phyloP scores from a whole-genome alignment of 169 alveolate species.

The Eimeria maxima region DNA sequence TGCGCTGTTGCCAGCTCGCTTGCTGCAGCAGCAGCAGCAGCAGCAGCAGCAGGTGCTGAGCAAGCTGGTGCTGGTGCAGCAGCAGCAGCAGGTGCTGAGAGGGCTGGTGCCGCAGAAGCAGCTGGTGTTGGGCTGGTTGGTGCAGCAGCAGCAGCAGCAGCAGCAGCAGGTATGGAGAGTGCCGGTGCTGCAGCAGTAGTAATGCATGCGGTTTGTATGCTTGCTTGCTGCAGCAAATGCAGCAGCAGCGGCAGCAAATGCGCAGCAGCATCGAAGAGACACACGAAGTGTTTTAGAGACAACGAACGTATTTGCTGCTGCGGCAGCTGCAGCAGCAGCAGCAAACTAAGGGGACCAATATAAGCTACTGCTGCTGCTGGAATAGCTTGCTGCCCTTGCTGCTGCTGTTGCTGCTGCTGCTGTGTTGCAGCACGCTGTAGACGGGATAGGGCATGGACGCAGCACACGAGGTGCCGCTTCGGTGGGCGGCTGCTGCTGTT shows the following conservation, averaged over 20 bases:
- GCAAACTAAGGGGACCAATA: slow-evolving; percentile 17
- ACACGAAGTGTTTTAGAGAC: background rate
- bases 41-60: no score
- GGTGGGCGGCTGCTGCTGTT: slow-evolving; percentile 34
- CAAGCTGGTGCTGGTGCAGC: no score
- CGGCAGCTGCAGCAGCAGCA: slow-evolving; percentile 69
- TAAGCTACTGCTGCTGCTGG: slow-evolving; percentile 12
- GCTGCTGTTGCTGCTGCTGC: slow-evolving; percentile 53
- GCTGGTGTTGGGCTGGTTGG: no score
- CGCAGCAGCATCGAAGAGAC: slow-evolving; percentile 23
- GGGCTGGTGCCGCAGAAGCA: no score
- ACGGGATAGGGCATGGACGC: slow-evolving; percentile 36
- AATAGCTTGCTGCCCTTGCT: slow-evolving; percentile 3
- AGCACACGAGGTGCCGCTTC: slow-evolving; percentile 23
- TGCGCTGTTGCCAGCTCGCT: background rate
- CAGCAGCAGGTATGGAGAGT: background rate
- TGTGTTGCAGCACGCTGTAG: slow-evolving; percentile 26
- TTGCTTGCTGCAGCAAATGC: background rate
- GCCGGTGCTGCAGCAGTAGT: background rate
- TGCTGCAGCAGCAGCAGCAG: background rate
- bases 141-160: slow-evolving; percentile 11
- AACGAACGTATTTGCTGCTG: slow-evolving; percentile 26
- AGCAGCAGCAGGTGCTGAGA: no score
- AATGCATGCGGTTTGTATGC: background rate
- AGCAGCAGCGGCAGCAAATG: slow-evolving; percentile 58